Percentiles rank a stretch among this genome's conserved stretches.
These are phyloP conservation scores for Kwoniella mangroviensis DNA, from an alignment of 768 basidiomycete genomes.

Conservation along the genomic window DNA sequence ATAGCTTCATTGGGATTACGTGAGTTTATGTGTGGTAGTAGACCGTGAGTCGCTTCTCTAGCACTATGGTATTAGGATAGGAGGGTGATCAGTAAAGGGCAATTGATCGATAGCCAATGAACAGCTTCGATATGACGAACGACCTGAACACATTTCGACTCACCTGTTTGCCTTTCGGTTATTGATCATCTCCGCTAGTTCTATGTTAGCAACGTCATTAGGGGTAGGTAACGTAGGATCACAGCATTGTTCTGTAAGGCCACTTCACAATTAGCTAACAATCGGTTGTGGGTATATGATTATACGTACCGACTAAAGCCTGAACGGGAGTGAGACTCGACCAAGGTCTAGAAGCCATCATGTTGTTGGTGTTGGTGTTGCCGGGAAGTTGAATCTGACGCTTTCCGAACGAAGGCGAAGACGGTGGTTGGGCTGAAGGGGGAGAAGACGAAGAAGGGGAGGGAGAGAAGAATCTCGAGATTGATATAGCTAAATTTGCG, in stretches of 20 bases:
- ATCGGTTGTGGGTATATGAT: neutral
- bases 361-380: neutral
- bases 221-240: constrained; percentile 84
- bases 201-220: constrained; percentile 88
- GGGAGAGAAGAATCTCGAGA: constrained; percentile 6
- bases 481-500: constrained; percentile 8
- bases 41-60: constrained; percentile 84
- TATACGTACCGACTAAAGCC: constrained; percentile 54
- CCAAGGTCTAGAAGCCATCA: constrained; percentile 48
- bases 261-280: constrained; percentile 5
- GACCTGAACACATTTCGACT: constrained; percentile 48
- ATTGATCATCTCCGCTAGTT: constrained; percentile 92
- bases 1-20: constrained; percentile 89
- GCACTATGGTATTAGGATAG: constrained; percentile 65
- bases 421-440: too few relatives aligned
- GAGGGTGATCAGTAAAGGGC: too few relatives aligned
- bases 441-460: neutral
- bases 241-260: constrained; percentile 69
- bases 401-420: neutral
- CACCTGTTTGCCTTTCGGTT: constrained; percentile 95
- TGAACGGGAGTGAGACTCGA: constrained; percentile 51
- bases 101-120: neutral
- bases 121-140: constrained; percentile 12
- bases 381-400: neutral
- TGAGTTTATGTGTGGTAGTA: constrained; percentile 84